phyloP scores from a whole-genome alignment of 345 rosid genomes.

The Erodium maritimum region DNA sequence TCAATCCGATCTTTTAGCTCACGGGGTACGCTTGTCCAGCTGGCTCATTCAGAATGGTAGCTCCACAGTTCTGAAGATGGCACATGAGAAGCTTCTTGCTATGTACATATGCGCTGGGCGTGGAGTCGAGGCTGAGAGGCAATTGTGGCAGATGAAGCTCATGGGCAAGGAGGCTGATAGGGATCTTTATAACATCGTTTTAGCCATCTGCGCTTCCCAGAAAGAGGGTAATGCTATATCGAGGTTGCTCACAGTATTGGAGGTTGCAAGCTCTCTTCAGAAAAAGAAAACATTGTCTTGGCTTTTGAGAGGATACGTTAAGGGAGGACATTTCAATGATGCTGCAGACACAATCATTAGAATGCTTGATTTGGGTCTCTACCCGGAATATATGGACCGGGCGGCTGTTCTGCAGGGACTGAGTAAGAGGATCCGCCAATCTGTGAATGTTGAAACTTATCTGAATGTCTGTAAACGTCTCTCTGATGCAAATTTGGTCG shows the following conservation, averaged over 20 bases:
- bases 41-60: slow-evolving; percentile 71
- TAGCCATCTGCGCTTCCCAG: slow-evolving; percentile 85
- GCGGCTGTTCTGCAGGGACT: slow-evolving; percentile 82
- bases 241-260: slow-evolving; percentile 45
- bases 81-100: slow-evolving; percentile 80
- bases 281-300: slow-evolving; percentile 66
- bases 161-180: slow-evolving; percentile 71
- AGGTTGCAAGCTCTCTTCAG: slow-evolving; percentile 30
- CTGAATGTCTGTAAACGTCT: slow-evolving; percentile 58
- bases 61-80: slow-evolving; percentile 42
- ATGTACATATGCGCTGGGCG: slow-evolving; percentile 85
- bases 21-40: slow-evolving; percentile 42
- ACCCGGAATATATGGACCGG: slow-evolving; percentile 76
- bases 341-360: slow-evolving; percentile 54
- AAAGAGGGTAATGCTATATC: slow-evolving; percentile 44
- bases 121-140: slow-evolving; percentile 77
- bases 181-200: slow-evolving; percentile 67
- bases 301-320: slow-evolving; percentile 75
- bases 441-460: slow-evolving; percentile 46
- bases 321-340: slow-evolving; percentile 72
- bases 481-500: slow-evolving; percentile 48
- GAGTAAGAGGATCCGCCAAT: slow-evolving; percentile 54
- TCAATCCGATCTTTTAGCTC: slow-evolving; percentile 57
- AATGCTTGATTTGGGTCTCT: slow-evolving; percentile 70
- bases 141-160: slow-evolving; percentile 87